These are phyloP conservation scores for Carex scoparia DNA, from an alignment of 176 grass and related monocot genomes.

Conservation along the genomic window DNA sequence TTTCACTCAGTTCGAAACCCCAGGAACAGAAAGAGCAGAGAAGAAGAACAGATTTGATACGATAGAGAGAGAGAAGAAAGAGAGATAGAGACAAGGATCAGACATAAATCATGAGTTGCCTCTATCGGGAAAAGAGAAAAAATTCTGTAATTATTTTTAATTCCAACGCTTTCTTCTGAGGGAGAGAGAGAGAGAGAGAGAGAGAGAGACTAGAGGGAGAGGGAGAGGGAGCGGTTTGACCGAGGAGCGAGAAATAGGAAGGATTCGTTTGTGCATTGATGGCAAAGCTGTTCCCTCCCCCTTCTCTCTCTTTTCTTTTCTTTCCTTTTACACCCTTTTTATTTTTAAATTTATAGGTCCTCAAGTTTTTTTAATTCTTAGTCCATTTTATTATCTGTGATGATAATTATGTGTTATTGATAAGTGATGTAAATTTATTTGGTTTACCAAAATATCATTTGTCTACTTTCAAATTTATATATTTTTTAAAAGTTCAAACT, in stretches of 20 bases:
- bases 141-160: constrained; percentile 24
- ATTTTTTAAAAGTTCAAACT: background rate
- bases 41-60: constrained; percentile 26
- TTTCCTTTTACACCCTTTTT: background rate
- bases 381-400: background rate
- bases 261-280: constrained; percentile 43
- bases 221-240: constrained; percentile 49
- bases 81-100: constrained; percentile 33
- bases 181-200: constrained; percentile 11
- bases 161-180: constrained; percentile 27
- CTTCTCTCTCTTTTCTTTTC: constrained; percentile 13
- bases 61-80: constrained; percentile 3
- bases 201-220: constrained; percentile 28
- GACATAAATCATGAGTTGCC: constrained; percentile 41
- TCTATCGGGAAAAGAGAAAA: constrained; percentile 29
- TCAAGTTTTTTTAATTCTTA: background rate
- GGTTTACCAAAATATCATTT: background rate
- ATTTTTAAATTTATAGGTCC: background rate
- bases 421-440: background rate
- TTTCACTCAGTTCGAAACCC: constrained; percentile 23
- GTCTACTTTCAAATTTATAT: background rate
- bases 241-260: constrained; percentile 45
- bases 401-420: background rate
- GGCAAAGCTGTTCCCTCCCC: constrained; percentile 32
- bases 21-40: constrained; percentile 18